Evolutionary conservation across 331 rosid species (phyloP).

Genomic region (Pyrus hybrid): DNA sequence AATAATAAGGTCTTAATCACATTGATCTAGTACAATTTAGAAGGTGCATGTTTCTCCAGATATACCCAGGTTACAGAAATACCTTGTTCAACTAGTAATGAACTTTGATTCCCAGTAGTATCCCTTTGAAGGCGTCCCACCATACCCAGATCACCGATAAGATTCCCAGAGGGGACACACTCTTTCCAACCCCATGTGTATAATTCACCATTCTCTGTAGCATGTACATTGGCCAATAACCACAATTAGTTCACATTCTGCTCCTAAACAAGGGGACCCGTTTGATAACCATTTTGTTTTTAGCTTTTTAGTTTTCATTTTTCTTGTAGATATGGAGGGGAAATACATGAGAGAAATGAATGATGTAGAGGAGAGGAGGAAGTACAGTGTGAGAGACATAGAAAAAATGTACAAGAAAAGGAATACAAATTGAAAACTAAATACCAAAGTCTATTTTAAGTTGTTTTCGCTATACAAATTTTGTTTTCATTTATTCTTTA

Average conservation of each 20-base stretch:
- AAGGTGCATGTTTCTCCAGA: not conserved
- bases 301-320: not conserved
- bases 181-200: conserved; percentile 97
- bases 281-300: not conserved
- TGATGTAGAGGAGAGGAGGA: not conserved
- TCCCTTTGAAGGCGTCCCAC: conserved; percentile 42
- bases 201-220: conserved; percentile 55
- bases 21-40: not conserved
- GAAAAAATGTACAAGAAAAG: not conserved
- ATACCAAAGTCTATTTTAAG: not conserved
- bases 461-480: not conserved
- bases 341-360: not conserved
- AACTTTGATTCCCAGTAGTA: conserved; percentile 35
- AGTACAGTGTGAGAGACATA: not conserved
- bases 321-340: not conserved
- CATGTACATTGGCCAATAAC: not conserved
- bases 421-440: not conserved
- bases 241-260: not conserved
- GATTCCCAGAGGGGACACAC: conserved; percentile 73
- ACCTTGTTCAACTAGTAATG: conserved; percentile 58
- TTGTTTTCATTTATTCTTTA: not conserved
- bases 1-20: conserved; percentile 20
- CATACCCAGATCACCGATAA: conserved; percentile 39
- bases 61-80: not conserved
- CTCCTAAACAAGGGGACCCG: not conserved